Conservation (phyloP, 2,329 filamentous ascomycete genomes). For the Colletotrichum cordylinicola region DNA sequence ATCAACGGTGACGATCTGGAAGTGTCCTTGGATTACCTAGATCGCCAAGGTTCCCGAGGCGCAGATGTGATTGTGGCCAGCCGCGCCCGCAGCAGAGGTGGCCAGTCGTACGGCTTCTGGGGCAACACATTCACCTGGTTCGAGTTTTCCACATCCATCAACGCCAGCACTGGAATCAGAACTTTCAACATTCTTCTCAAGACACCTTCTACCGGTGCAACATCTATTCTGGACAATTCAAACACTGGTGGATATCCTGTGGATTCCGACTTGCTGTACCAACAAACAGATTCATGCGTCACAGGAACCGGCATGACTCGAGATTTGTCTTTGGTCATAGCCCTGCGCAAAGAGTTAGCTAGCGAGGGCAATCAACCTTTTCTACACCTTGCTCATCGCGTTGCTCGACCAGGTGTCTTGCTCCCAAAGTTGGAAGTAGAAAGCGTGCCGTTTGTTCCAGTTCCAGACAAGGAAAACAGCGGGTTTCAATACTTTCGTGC, state of each 20-base stretch:
- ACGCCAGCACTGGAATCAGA: conserved; percentile 29
- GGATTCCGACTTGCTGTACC: conserved; percentile 29
- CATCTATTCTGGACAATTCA: conserved; percentile 26
- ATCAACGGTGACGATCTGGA: neutral
- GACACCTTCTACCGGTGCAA: conserved; percentile 26
- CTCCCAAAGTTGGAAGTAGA: neutral
- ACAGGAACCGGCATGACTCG: neutral
- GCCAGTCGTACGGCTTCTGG: conserved; percentile 26
- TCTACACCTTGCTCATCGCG: neutral
- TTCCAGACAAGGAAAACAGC: neutral
- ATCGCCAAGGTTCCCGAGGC: neutral
- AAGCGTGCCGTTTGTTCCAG: neutral
- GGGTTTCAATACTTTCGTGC: neutral
- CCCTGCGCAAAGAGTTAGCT: neutral
- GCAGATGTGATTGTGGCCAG: neutral
- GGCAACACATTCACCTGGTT: conserved; percentile 32
- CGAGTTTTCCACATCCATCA: conserved; percentile 30
- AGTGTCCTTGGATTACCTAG: neutral
- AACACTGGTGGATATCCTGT: conserved; percentile 31
- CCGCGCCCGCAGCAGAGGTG: conserved; percentile 15
- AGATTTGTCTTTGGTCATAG: neutral
- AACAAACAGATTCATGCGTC: conserved; percentile 28
- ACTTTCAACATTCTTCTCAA: conserved; percentile 33
- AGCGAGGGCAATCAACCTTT: neutral
- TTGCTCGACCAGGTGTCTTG: neutral